Base-by-base conservation (phyloP, 805 yeast species). In the Candida koratica region DNA sequence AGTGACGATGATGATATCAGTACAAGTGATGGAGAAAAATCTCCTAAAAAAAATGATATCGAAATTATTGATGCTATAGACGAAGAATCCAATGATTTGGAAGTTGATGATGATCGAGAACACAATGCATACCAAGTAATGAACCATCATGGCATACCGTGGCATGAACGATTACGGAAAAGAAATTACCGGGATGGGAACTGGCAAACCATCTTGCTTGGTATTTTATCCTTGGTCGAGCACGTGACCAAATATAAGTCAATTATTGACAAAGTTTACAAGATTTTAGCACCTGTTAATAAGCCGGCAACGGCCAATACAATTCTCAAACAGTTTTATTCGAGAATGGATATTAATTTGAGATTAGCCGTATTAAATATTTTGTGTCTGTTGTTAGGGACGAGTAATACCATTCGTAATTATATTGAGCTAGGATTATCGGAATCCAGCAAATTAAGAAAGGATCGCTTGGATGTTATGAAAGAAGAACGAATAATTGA, bases 131-230 rank as follows among this genome's bases (percentile, higher is more conserved):
- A 68, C 42, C 47, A 58, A 1, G 59, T 64, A 3, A 60, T 84
- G 47, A 75, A 79, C 39, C 73, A 77, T 55, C 66, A 81, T 37
- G 79, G 79, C 28, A 60, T 64, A 0, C 59, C 79, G 9, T 93
- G 97, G 96, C 75, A 79, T 40, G 94, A 84, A 19, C 67, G 94
- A 26, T 66, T 90, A 13, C 72, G 79, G 10, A 79, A 75, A 37
- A 75, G 96, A 37, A 74, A 75, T 44, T 93, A 84, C 56, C 77
- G 72, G 48, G 88, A 86, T 49, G 95, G 96, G 4, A 78, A 77
- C 37, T 90, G 97, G 96, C 81, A 86, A 48, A 70, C 82, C 26
- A 73, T 83, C 28, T 56, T 89, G 28, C 55, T 88, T 32, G 96
- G 96, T 20, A 66, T 88, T 2, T 67, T 89, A 27, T 75, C 78